Evolutionary conservation across 176 grass and related monocot species (phyloP), one percentile per base, ranked within the genome.

Genomic region (Urochloa ruziziensis): DNA sequence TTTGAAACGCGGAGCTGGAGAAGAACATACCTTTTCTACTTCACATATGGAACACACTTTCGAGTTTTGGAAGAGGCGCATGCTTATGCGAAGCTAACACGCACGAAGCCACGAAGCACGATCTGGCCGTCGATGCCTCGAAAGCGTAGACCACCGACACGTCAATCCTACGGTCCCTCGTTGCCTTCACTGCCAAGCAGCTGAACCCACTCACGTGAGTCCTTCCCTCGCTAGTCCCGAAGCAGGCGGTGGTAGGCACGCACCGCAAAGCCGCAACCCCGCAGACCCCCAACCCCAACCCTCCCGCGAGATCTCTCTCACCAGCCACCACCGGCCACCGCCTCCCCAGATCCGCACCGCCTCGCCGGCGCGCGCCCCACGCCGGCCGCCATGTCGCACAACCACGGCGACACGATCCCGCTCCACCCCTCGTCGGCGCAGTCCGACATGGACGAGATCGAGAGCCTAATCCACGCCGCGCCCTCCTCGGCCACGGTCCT

Each of bases 381-480:
- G 78, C n/a, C 60, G 80, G 75, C 54, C 73, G 81, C 86, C 67
- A 99, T 99, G 93, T 89, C 93, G 75, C 89, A 90, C 83, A 71
- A 78, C 73, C 83, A 96, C 58, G 85, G 91, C 42, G 97, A 99
- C 89, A 99, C 97, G 28, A 85, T 94, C 83, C 97, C 93, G 67
- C 97, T 99, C 58, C 91, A 99, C 70, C 91, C 91, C 13, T 96
- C 97, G 65, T 96, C 97, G 58, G 89, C 89, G 80, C 97, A 92
- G 88, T 99, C 97, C 68, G 97, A 99, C 86, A 99, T 99, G 84
- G 97, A 99, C 77, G 97, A 99, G 91, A 96, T 99, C 91, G 96
- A 99, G 76, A 92, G 88, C 62, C 97, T 99, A 81, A 94, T 99
- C 83, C 86, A 90, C 86, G 87, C 83, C 63, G 77, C 88, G 80